Evolutionary conservation across 2,329 filamentous ascomycete genomes (phyloP).

Genomic region (Dichotomopilus funicola): DNA sequence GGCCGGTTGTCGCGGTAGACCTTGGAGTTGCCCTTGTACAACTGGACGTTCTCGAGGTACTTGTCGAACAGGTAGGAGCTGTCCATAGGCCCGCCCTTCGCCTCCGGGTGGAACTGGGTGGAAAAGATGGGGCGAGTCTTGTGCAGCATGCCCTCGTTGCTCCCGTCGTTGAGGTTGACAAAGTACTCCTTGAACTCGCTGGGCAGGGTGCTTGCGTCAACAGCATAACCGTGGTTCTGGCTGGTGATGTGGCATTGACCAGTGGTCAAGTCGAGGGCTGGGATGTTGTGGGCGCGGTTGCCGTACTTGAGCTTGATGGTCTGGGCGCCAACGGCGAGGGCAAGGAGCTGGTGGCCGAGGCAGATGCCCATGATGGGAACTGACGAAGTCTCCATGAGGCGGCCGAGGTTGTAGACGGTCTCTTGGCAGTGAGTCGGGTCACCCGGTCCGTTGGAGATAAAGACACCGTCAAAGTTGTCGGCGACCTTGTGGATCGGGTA

Average conservation of each 20-base stretch:
- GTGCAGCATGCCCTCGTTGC: conserved; percentile 97
- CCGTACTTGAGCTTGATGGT: conserved; percentile 99
- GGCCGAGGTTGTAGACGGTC: conserved; percentile 85
- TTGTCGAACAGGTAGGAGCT: conserved; percentile 94
- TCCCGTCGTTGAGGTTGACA: conserved; percentile 94
- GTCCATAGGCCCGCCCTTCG: conserved; percentile 94
- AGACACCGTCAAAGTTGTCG: conserved; percentile 95
- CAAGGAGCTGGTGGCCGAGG: conserved; percentile 91
- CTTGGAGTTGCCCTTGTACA: conserved; percentile 79
- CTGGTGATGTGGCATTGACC: conserved; percentile 97
- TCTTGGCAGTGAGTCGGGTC: conserved; percentile 95
- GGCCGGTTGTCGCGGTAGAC: conserved; percentile 82
- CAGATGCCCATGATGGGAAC: conserved; percentile 97
- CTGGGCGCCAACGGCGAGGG: conserved; percentile 76
- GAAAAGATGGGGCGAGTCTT: conserved; percentile 94
- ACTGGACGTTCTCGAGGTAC: conserved; percentile 82
- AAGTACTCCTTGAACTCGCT: conserved; percentile 96
- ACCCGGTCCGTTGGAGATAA: conserved; percentile 98
- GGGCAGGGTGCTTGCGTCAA: conserved; percentile 76
- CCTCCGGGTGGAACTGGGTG: conserved; percentile 97
- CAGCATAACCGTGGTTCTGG: conserved; percentile 97
- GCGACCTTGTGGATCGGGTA: conserved; percentile 98
- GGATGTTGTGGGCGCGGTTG: conserved; percentile 98
- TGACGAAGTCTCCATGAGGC: conserved; percentile 84
- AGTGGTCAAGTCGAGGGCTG: conserved; percentile 86